phyloP scores from a whole-genome alignment of 2,329 filamentous ascomycete genomes.

The Cladophialophora chaetospira region DNA sequence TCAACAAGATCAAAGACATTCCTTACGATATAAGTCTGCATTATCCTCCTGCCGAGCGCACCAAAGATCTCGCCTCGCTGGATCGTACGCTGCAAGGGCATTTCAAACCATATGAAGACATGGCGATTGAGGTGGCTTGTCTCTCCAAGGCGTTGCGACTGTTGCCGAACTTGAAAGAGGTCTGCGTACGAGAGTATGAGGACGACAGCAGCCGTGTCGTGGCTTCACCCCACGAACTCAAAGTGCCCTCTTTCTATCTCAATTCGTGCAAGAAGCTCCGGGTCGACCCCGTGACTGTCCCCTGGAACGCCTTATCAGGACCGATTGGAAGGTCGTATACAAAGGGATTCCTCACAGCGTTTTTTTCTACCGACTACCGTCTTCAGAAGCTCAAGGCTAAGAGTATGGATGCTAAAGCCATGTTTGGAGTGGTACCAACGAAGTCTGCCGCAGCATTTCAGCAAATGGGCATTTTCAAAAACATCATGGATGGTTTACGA shows the following conservation, averaged over 20 bases:
- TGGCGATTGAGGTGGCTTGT: constrained; percentile 24
- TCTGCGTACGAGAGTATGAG: constrained; percentile 23
- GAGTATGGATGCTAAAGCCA: constrained; percentile 16
- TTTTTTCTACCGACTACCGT: constrained; percentile 19
- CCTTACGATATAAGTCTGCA: constrained; percentile 1
- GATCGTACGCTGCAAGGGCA: constrained; percentile 16
- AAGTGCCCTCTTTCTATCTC: constrained; percentile 24
- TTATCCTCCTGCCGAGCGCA: constrained; percentile 7
- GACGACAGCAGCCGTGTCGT: neutral
- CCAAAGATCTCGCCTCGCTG: constrained; percentile 4
- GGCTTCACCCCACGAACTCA: neutral
- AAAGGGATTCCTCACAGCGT: constrained; percentile 25
- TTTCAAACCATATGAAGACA: constrained; percentile 26
- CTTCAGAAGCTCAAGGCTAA: constrained; percentile 21
- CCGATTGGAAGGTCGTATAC: constrained; percentile 20
- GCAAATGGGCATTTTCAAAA: constrained; percentile 22
- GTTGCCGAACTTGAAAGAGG: constrained; percentile 22
- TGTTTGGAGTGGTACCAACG: constrained; percentile 22
- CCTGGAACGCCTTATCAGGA: constrained; percentile 14
- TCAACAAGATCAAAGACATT: constrained; percentile 17
- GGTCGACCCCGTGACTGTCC: constrained; percentile 13
- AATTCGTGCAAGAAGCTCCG: constrained; percentile 17
- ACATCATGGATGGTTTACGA: constrained; percentile 17
- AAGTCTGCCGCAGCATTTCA: constrained; percentile 17
- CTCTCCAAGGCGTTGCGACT: constrained; percentile 18